Evolutionary conservation across 306 rosid species (phyloP), one percentile per base, ranked within the genome.

Genomic region (Arachis stenosperma): DNA sequence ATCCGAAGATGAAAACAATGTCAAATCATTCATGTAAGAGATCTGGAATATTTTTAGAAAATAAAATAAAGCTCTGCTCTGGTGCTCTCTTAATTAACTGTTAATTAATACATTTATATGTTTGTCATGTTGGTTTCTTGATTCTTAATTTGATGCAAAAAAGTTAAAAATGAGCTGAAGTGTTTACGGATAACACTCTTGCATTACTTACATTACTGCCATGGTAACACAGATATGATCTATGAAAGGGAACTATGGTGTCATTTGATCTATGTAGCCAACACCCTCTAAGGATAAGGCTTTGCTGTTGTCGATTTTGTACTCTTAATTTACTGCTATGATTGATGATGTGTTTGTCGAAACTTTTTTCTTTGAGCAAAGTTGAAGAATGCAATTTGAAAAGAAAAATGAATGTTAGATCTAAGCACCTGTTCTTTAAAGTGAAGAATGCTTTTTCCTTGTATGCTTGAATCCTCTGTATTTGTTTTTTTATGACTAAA

Each of bases 311-410:
- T 33, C 4, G 3, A 2, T 33, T 33, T 33, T 2, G 37, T 33
- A 33, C 37, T 2, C 37, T 33, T 33, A 0, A 2, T 33, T 65
- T 58, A 40, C 6, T 57, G 62, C 29, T n/a, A 12, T 3, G 3
- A 56, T 54, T 71, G 7, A 39, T 47, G 42, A 57, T 64, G 36
- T 58, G 14, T 33, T 48, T 47, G 7, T 68, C 50, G 27, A 27
- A 72, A 39, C 68, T 44, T 51, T 51, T 10, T 75, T 30, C 37
- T 63, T 50, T 22, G 73, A 69, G 29, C 6, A 47, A 71, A 30
- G 43, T 0, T 53, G 12, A 27, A 7, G 56, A 61, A 29, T 50
- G 47, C 22, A 9, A 5, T 36, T 44, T 54, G 43, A 10, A 63
- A 48, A 54, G 62, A 67, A 6, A 36, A 54, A 13, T 14, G 54